Conservation (phyloP, 257 asterid genomes). For the Nicotiana obtusifolia region DNA sequence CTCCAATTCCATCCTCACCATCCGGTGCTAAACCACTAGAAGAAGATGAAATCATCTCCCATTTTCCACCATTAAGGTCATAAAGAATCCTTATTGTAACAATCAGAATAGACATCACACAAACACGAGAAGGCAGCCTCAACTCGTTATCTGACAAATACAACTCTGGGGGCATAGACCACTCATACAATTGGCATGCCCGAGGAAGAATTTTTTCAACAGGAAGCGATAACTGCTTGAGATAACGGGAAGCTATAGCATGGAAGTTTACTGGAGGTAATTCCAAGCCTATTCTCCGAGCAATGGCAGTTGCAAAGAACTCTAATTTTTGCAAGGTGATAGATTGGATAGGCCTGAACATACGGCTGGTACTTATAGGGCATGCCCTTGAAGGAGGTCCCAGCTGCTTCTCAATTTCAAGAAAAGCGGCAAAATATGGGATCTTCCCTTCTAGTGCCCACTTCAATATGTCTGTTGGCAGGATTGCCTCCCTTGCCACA, state of each 20-base stretch:
- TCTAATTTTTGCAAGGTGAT: slow-evolving; percentile 63
- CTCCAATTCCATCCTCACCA: slow-evolving; percentile 15
- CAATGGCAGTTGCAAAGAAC: slow-evolving; percentile 52
- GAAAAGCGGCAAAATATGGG: slow-evolving; percentile 66
- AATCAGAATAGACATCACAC: slow-evolving; percentile 63
- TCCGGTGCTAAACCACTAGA: slow-evolving; percentile 17
- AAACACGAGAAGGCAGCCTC: slow-evolving; percentile 58
- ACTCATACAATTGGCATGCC: slow-evolving; percentile 57
- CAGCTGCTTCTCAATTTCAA: slow-evolving; percentile 50
- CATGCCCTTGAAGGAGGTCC: slow-evolving; percentile 50
- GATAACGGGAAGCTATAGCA: slow-evolving; percentile 57
- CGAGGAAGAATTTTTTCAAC: slow-evolving; percentile 36
- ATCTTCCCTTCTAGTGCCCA: slow-evolving; percentile 77
- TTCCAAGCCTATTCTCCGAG: slow-evolving; percentile 47
- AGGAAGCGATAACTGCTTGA: slow-evolving; percentile 53
- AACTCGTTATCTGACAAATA: slow-evolving; percentile 46
- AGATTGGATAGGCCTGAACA: slow-evolving; percentile 57
- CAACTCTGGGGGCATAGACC: slow-evolving; percentile 67
- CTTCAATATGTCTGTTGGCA: slow-evolving; percentile 58
- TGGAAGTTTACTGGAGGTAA: slow-evolving; percentile 69
- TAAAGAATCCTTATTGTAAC: slow-evolving; percentile 53
- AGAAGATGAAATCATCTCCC: slow-evolving; percentile 56
- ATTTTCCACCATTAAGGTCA: slow-evolving; percentile 66
- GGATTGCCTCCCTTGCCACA: slow-evolving; percentile 61
- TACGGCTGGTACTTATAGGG: slow-evolving; percentile 39